Percentiles rank a stretch among this genome's conserved stretches.
Conservation (phyloP, 805 yeast genomes). For the Monosporozyma aerobia region DNA sequence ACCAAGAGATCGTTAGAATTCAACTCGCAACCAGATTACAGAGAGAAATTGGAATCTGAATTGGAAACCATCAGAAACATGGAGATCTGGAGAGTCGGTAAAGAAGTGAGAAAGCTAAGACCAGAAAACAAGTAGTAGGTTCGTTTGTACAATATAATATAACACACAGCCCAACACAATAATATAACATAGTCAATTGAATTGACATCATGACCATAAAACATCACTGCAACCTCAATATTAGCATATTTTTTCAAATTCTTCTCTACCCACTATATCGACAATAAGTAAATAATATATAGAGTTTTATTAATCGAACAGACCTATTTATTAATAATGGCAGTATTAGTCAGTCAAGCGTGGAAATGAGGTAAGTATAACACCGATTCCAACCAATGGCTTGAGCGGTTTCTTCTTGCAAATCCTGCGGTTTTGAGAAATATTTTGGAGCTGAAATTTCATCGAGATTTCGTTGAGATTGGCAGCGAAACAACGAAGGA, state of each 20-base stretch:
- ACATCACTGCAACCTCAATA: background rate
- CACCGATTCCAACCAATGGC: too few relatives aligned
- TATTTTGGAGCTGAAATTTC: too few relatives aligned
- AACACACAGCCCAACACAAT: background rate
- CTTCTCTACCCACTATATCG: background rate
- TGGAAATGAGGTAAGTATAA: too few relatives aligned
- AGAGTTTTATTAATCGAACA: conserved; percentile 3
- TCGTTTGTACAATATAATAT: too few relatives aligned
- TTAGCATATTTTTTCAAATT: background rate
- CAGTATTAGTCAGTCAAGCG: too few relatives aligned
- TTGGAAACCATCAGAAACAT: conserved; percentile 86
- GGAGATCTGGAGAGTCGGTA: conserved; percentile 99
- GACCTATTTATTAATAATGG: conserved; percentile 1
- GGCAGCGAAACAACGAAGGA: too few relatives aligned
- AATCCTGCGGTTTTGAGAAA: too few relatives aligned
- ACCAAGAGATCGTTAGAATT: conserved; percentile 96
- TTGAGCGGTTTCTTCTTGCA: too few relatives aligned
- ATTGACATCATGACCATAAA: conserved; percentile 15
- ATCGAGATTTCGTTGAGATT: too few relatives aligned
- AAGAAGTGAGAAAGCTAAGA: conserved; percentile 98
- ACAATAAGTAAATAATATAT: background rate
- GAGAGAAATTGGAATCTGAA: conserved; percentile 91
- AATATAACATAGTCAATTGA: conserved; percentile 19
- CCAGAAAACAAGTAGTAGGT: conserved; percentile 85
- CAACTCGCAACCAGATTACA: conserved; percentile 97